Evolutionary conservation across 176 grass and related monocot species (phyloP).

Genomic region (Rhynchospora tenuis): DNA sequence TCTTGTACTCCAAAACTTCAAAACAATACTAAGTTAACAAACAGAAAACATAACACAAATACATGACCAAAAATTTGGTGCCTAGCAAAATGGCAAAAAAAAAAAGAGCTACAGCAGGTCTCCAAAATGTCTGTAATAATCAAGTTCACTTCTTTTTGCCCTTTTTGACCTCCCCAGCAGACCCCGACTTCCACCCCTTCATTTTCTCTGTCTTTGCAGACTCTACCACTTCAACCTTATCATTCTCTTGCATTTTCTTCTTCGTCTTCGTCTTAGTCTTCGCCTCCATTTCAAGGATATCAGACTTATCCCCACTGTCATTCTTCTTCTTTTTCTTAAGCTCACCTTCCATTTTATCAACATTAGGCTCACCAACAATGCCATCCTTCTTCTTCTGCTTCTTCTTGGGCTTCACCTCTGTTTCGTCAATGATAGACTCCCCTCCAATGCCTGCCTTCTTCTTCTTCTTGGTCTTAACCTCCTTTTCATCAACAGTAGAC

Average conservation of each 20-base stretch:
- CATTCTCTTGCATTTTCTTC: not conserved
- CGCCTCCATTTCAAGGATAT: not conserved
- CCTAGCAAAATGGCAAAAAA: not conserved
- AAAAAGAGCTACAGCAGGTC: not conserved
- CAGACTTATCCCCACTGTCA: not conserved
- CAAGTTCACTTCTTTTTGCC: not conserved
- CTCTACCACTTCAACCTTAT: not conserved
- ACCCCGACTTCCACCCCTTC: not conserved
- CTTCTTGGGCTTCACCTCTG: constrained; percentile 8
- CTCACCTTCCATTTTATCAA: not conserved
- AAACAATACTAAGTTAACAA: not conserved
- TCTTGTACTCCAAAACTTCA: not conserved
- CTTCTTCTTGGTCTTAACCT: not conserved
- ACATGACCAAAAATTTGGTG: not conserved
- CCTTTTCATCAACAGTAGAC: not conserved
- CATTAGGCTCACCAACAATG: not conserved
- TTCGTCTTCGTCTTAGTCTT: constrained; percentile 3
- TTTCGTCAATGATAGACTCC: too few relatives aligned
- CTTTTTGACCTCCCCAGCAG: not conserved
- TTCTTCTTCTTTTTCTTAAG: not conserved
- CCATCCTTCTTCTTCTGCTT: not conserved
- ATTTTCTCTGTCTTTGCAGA: not conserved
- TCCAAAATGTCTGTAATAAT: not conserved
- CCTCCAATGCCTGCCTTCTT: too few relatives aligned
- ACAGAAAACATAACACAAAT: not conserved